These are phyloP conservation scores for Sergeia podlipaevii DNA, from an alignment of 208 protist species.

Conservation along the genomic window DNA sequence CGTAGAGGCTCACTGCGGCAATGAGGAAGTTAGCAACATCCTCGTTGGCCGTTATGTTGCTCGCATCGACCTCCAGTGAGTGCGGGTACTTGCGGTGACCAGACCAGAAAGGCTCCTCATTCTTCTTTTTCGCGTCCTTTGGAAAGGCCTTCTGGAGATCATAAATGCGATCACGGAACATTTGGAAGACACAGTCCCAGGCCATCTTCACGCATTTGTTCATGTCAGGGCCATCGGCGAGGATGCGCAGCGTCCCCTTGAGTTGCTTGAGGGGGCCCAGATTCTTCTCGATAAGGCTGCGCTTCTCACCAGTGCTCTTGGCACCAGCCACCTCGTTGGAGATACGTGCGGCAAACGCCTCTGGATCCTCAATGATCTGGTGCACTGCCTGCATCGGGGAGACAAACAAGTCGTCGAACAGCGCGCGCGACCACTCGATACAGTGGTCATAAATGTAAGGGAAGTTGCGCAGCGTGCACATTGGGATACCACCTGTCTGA, in stretches of 20 bases:
- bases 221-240: constrained; percentile 59
- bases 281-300: constrained; percentile 81
- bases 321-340: constrained; percentile 51
- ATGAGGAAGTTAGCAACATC: constrained; percentile 75
- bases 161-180: constrained; percentile 95
- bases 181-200: constrained; percentile 92
- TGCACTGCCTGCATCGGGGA: constrained; percentile 75
- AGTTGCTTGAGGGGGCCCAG: constrained; percentile 45
- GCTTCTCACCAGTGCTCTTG: constrained; percentile 62
- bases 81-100: constrained; percentile 84
- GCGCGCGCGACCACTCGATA: constrained; percentile 95
- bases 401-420: constrained; percentile 93
- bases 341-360: constrained; percentile 58
- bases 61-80: constrained; percentile 41
- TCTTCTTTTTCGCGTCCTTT: constrained; percentile 91
- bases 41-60: constrained; percentile 14
- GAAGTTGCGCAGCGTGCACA: constrained; percentile 99
- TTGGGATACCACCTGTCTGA: constrained; percentile 96
- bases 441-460: constrained; percentile 99
- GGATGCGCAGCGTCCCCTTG: constrained; percentile 42
- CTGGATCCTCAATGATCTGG: constrained; percentile 79
- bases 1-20: constrained; percentile 72
- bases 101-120: constrained; percentile 92
- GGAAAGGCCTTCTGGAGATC: constrained; percentile 98
- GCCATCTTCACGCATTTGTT: constrained; percentile 96